A percentile compares a stretch with the other conserved stretches of the same genome.
Conservation (phyloP, 148 eudicot genomes). For the Chenopodium album region DNA sequence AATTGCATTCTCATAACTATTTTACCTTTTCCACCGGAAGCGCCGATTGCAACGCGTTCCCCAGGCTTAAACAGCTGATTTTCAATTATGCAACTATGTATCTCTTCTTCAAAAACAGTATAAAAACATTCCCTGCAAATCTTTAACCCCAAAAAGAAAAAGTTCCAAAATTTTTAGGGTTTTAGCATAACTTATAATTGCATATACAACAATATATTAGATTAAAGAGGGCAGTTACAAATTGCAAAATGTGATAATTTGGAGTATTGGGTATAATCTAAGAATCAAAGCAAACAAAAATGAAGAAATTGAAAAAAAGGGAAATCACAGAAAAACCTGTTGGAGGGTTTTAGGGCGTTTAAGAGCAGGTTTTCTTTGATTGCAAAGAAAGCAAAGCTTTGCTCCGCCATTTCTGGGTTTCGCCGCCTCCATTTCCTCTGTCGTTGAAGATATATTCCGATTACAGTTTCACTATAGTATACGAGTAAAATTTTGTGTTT, state of each 20-base stretch:
- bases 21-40: slow-evolving; percentile 98
- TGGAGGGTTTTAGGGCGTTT: slow-evolving; percentile 59
- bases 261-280: no score
- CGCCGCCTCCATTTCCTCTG: neutral
- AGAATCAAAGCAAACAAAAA: neutral
- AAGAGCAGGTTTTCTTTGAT: slow-evolving; percentile 42
- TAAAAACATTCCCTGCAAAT: slow-evolving; percentile 95
- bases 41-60: slow-evolving; percentile 90
- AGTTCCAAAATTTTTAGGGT: neutral
- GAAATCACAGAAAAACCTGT: slow-evolving; percentile 32
- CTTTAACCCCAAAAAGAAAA: slow-evolving; percentile 34
- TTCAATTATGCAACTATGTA: slow-evolving; percentile 71
- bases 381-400: slow-evolving; percentile 38
- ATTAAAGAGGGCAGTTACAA: neutral
- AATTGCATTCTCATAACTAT: neutral
- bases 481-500: no score
- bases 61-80: slow-evolving; percentile 81
- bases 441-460: neutral
- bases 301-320: neutral
- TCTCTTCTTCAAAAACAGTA: slow-evolving; percentile 81
- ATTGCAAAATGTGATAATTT: neutral
- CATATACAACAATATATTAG: neutral
- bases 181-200: neutral
- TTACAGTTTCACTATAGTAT: no score
- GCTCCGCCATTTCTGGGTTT: slow-evolving; percentile 28